Evolutionary conservation across 176 grass and related monocot genomes (phyloP), one percentile per base, ranked within the genome.

Genomic region (Aegilops umbellulata): DNA sequence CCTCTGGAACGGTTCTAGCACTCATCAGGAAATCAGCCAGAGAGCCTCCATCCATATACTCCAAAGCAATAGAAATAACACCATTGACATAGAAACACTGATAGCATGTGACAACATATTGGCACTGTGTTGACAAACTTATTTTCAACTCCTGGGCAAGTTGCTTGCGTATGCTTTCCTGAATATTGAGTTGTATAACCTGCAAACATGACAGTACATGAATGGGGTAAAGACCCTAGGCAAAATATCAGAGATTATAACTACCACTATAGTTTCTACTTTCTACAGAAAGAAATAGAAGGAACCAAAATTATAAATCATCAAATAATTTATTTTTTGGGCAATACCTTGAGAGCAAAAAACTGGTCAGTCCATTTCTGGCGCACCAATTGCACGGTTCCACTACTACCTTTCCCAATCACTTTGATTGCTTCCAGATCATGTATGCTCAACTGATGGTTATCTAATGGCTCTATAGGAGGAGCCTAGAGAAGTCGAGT

Each of bases 361-460:
- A 99, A 96, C 68, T 99, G 97, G 39, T 77, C 89, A 57, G 97
- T 96, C 92, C 92, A 99, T 94, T 99, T 99, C 65, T 99, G 94
- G 76, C 89, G 80, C 39, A 99, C 97, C 82, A 99, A 82, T 57
- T 96, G 97, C 79, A 99, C 97, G 5, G 87, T 90, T 91, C 97
- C 97, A 24, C 94, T 80, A 84, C 57, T 96, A 72, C 97, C 94
- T 82, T 94, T 93, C 32, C 97, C 97, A 13, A 99, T 94, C 27
- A 94, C 97, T 90, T 96, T 96, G 85, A 96, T 87, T 62, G 81
- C 30, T 2, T 99, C 94, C 47, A 99, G 85, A 82, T 96, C 97
- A 82, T 93, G 85, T 57, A 94, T n/a, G 79, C 76, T 96, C 84
- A 99, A 62, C 19, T 96, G 90, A 86, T 93, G 90, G 82, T 74